phyloP scores from a whole-genome alignment of 164 flowering plant species.

The Pachysandra terminalis region DNA sequence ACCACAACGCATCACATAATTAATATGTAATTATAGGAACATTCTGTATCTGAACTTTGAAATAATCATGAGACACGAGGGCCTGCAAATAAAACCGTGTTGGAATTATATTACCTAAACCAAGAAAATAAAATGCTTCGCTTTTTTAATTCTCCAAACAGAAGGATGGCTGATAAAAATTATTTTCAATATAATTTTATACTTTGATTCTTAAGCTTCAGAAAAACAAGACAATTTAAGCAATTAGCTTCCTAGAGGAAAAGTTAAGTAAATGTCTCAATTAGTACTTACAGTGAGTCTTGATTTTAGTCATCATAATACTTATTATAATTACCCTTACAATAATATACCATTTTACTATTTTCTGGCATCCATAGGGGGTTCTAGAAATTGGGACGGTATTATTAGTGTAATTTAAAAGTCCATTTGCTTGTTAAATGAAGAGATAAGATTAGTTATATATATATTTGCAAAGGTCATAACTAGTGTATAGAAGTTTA shows the following conservation, averaged over 20 bases:
- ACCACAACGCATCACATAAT: conserved; percentile 7
- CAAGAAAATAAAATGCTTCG: background rate
- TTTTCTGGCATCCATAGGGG: no score
- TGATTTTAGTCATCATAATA: no score
- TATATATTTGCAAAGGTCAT: no score
- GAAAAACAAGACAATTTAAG: background rate
- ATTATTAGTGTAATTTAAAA: no score
- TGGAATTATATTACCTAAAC: background rate
- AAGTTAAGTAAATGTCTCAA: no score
- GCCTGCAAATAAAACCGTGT: background rate
- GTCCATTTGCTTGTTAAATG: background rate
- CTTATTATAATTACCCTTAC: no score
- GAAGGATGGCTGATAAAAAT: background rate
- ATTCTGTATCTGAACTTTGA: background rate
- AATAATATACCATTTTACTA: no score
- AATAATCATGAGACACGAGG: background rate
- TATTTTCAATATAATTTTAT: background rate
- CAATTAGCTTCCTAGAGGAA: background rate
- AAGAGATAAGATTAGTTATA: background rate
- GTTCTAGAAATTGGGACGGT: no score
- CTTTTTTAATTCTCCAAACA: background rate
- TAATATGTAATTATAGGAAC: conserved; percentile 1
- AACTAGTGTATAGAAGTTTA: no score
- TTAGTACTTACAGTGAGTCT: no score
- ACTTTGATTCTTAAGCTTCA: background rate